phyloP scores from a whole-genome alignment of 306 rosid species.

The Alnus glutinosa region DNA sequence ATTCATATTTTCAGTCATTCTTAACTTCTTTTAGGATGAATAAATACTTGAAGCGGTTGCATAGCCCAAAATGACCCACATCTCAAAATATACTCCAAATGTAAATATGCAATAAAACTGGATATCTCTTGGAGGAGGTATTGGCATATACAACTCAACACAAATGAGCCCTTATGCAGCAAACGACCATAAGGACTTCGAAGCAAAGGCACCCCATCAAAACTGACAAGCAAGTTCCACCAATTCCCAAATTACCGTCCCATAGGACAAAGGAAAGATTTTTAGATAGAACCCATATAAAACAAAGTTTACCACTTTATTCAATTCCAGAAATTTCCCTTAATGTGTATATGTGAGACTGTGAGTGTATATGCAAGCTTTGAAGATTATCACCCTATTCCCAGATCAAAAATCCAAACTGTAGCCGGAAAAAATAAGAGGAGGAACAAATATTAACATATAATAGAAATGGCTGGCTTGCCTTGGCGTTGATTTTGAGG shows the following conservation, averaged over 20 bases:
- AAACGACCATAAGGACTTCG: background rate
- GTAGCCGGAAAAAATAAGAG: background rate
- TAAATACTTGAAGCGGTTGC: background rate
- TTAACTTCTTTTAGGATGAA: background rate
- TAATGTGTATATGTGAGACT: background rate
- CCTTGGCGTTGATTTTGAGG: constrained; percentile 73
- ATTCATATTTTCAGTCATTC: background rate
- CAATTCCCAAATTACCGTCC: background rate
- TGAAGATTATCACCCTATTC: background rate
- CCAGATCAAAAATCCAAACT: background rate
- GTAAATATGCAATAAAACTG: background rate
- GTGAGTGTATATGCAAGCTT: background rate
- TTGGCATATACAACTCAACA: background rate
- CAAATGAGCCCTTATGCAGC: constrained; percentile 1
- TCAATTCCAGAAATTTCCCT: background rate
- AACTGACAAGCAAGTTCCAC: background rate
- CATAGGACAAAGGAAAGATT: background rate
- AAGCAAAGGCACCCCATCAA: background rate
- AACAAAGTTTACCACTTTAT: background rate
- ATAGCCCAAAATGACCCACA: background rate
- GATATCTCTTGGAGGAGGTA: background rate
- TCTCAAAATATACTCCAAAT: background rate
- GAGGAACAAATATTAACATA: background rate
- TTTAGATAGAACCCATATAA: background rate
- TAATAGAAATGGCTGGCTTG: background rate